Conservation (phyloP, 768 basidiomycete genomes). For the Mycena rebaudengoi region DNA sequence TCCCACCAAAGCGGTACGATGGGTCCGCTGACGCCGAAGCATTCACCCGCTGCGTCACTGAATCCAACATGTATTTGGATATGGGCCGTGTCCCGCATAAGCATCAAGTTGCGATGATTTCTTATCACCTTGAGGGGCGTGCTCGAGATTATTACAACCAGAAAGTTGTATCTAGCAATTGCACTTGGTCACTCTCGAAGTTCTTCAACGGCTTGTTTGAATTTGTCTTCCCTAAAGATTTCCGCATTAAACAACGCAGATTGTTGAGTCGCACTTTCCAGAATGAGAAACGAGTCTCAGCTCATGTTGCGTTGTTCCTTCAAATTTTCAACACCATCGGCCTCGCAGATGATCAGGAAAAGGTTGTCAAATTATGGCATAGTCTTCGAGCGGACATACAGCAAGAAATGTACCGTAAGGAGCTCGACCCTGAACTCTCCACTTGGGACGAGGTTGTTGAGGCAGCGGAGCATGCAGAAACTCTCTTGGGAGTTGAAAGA, state of each 20-base stretch:
- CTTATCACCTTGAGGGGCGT: constrained; percentile 37
- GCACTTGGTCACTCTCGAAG: constrained; percentile 33
- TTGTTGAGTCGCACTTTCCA: not conserved
- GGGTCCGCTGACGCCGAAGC: constrained; percentile 27
- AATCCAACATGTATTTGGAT: constrained; percentile 28
- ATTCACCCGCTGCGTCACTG: constrained; percentile 35
- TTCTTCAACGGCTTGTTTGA: constrained; percentile 44
- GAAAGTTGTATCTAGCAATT: constrained; percentile 30
- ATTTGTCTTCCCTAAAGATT: constrained; percentile 44
- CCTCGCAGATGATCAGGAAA: constrained; percentile 13
- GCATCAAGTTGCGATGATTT: constrained; percentile 26
- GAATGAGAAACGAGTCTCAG: constrained; percentile 13
- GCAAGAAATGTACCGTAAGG: constrained; percentile 25
- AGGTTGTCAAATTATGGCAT: constrained; percentile 35
- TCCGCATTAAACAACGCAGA: not conserved
- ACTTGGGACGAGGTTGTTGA: constrained; percentile 28
- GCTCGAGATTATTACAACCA: constrained; percentile 41
- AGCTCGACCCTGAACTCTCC: constrained; percentile 19
- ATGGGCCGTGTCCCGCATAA: constrained; percentile 19
- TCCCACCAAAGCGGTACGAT: constrained; percentile 33
- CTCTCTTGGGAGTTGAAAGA: constrained; percentile 19
- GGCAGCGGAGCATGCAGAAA: constrained; percentile 40
- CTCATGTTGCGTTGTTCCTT: constrained; percentile 33
- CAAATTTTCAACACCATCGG: constrained; percentile 30
- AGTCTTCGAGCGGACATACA: constrained; percentile 28